Percentiles rank a stretch among this genome's conserved stretches.
These are phyloP conservation scores for Pseudodiploospora longispora DNA, from an alignment of 2,329 filamentous ascomycete genomes.

Conservation along the genomic window DNA sequence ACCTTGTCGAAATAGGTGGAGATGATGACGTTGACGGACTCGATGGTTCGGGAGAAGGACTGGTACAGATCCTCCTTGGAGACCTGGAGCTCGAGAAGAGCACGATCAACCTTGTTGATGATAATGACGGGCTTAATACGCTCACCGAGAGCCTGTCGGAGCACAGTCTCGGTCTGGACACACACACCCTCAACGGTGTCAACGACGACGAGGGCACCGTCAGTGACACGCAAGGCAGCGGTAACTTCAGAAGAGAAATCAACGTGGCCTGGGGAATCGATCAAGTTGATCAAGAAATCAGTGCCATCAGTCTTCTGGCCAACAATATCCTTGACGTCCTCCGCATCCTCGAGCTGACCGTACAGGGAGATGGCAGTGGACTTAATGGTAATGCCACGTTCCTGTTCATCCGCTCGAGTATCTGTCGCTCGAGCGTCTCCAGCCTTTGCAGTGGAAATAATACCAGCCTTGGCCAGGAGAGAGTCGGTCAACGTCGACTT, in stretches of 20 bases:
- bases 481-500: constrained; percentile 99
- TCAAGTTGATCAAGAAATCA: constrained; percentile 99
- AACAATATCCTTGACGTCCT: constrained; percentile 92
- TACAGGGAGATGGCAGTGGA: constrained; percentile 99
- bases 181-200: constrained; percentile 99
- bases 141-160: constrained; percentile 98
- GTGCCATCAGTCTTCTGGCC: constrained; percentile 80
- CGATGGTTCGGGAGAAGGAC: constrained; percentile 98
- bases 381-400: constrained; percentile 99
- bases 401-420: constrained; percentile 95
- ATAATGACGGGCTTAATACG: constrained; percentile 99
- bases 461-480: constrained; percentile 97
- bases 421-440: constrained; percentile 94
- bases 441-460: constrained; percentile 96
- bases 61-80: constrained; percentile 99
- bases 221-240: constrained; percentile 98
- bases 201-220: constrained; percentile 98
- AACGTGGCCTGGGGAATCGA: constrained; percentile 99
- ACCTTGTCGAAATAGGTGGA: constrained; percentile 96
- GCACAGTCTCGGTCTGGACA: constrained; percentile 99
- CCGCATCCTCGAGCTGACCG: constrained; percentile 68
- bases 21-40: constrained; percentile 99
- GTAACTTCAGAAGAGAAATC: constrained; percentile 99
- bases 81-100: constrained; percentile 97
- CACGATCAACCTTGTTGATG: constrained; percentile 99